These are phyloP conservation scores for Backusella mclennaniae DNA, from an alignment of 192 early-diverging fungal species.

Conservation along the genomic window DNA sequence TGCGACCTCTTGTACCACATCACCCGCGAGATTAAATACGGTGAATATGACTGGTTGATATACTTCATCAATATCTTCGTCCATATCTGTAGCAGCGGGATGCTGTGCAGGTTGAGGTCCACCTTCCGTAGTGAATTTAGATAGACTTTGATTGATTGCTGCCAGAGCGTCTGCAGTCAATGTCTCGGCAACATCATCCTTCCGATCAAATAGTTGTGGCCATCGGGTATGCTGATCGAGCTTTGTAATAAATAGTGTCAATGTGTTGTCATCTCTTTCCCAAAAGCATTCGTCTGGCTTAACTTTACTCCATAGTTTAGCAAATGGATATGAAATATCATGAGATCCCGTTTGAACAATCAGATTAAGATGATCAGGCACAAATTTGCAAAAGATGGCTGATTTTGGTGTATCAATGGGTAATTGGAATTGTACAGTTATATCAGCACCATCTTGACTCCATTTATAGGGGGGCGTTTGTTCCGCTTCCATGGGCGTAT, in stretches of 20 bases:
- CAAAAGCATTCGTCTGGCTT: conserved; percentile 59
- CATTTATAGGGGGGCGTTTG: conserved; percentile 57
- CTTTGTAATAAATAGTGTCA: conserved; percentile 67
- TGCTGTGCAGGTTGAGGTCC: conserved; percentile 23
- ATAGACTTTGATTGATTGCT: conserved; percentile 55
- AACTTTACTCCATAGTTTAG: conserved; percentile 45
- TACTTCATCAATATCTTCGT: conserved; percentile 48
- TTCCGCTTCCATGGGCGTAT: background rate
- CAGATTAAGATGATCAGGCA: conserved; percentile 41
- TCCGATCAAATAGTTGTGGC: conserved; percentile 61
- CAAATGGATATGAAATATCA: conserved; percentile 21
- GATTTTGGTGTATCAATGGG: conserved; percentile 48
- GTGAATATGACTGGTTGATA: conserved; percentile 41
- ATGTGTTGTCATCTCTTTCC: conserved; percentile 58
- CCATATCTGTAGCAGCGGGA: conserved; percentile 41
- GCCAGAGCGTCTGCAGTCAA: conserved; percentile 59
- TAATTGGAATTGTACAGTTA: conserved; percentile 62
- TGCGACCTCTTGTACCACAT: conserved; percentile 42
- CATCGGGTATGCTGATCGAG: conserved; percentile 58
- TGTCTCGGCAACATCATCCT: conserved; percentile 61
- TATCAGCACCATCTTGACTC: conserved; percentile 64
- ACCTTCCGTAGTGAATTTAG: conserved; percentile 57
- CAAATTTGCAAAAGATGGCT: conserved; percentile 60
- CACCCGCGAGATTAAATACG: conserved; percentile 38
- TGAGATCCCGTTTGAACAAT: conserved; percentile 33